Base-by-base conservation (phyloP, 176 grass and related monocot species). In the Aegilops bicornis region DNA sequence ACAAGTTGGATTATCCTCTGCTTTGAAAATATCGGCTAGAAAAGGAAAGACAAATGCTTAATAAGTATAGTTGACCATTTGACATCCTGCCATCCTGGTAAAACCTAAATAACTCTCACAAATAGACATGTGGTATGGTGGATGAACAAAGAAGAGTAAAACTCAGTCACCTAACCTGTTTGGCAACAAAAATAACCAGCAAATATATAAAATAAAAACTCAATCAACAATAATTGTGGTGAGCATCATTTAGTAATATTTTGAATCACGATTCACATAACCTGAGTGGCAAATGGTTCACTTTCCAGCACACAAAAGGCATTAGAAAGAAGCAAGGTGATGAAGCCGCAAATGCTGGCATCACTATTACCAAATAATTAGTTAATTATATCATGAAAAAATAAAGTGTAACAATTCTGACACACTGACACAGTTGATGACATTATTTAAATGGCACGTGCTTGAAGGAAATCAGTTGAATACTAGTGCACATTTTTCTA, bases 1-100 rank as follows among this genome's bases (percentile, higher is more conserved):
- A 86, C 91, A 86, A 43, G 82, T 88, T 69, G 83, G 88, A 86
- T 84, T 91, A 77, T 88, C 84, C 40, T 96, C 93, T 31, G 71
- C 80, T 88, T 89, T 94, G 52, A 70, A 89, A 91, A 79, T 89
- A 91, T 94, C 89, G 45, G 65, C 90, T 88, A 89, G 56, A 82
- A 85, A 92, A 72, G n/a, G 29, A 8, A 40, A 86, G 35, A 67
- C 11, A 78, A 35, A 82, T 52, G 48, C 19, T 12, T 82, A 79
- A 45, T 45, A 72, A 82, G 73, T 11, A 79, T 10, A 71, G 54
- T 3, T 48, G 23, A 31, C 27, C 36, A 50, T 81, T n/a, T 12
- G 60, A 22, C 35, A 59, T 32, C 4, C 9, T 4, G 47, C 22
- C 25, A 59, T 32, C 7, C 9, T 75, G 16, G 65, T 33, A 67